Evolutionary conservation across 2,329 filamentous ascomycete species (phyloP), one percentile per base, ranked within the genome.

Genomic region (Verticillium longisporum): DNA sequence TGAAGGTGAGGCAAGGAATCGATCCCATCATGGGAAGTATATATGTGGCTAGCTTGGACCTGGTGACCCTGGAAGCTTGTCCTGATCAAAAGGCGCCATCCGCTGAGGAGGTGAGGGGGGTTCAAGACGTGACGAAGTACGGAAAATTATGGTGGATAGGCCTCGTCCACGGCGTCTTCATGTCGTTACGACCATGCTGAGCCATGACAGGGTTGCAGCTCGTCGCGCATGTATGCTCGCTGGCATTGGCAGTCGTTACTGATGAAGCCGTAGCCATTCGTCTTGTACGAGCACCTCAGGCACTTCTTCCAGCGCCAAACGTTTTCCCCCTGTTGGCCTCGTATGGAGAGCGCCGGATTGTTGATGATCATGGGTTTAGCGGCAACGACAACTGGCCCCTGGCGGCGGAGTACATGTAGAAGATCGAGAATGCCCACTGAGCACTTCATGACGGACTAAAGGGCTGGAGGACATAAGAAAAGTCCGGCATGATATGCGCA

Each of bases 1-100:
- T 53, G 62, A 18, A 18, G 18, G 18, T 11, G 21, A 10, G 9
- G 18, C 10, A 26, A 53, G 18, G 45, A 21, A 26, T n/a, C 18
- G 21, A 53, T 53, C 45, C 18, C 45, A n/a, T 31, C 18, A 53
- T 18, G 10, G 45, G 71, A 69, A 70, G 71, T 74, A 67, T 79
- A 76, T 76, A 75, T 77, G 77, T 80, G 77, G 77, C 70, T 73
- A 73, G 72, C 62, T 71, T 62, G 65, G 62, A 59, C 4, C 14
- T 10, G n/a, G 15, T 32, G 10, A 50, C 38, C 56, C 38, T 58
- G 37, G 32, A 3, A 11, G 21, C 18, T 7, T 50, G 14, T n/a
- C 32, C 56, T 31, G 10, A 21, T 21, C 18, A 41, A 31, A 15
- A 50, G 36, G 18, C 32, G 37, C 32, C 18, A 26, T 53, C 45